Evolutionary conservation across 2,329 filamentous ascomycete species (phyloP).

Genomic region (Colletotrichum shisoi): DNA sequence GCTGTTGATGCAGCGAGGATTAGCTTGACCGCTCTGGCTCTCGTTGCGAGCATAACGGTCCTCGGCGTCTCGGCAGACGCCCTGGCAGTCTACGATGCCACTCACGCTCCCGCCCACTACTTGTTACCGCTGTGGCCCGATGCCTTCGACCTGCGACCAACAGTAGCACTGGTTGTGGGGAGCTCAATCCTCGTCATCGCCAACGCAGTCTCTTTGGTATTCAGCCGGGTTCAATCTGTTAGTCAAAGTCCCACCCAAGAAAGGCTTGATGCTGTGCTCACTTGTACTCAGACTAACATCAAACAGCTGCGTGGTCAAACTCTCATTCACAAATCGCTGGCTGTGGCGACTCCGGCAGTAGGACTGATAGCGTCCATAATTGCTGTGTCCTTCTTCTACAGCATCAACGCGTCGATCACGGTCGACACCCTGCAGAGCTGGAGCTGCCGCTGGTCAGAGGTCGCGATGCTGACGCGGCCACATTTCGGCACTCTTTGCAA

Average conservation of each 20-base stretch:
- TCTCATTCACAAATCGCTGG: constrained; percentile 37
- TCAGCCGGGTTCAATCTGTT: constrained; percentile 60
- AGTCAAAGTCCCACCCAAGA: constrained; percentile 44
- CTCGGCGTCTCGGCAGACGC: constrained; percentile 64
- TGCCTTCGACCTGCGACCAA: constrained; percentile 65
- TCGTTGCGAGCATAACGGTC: constrained; percentile 61
- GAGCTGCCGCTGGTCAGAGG: constrained; percentile 66
- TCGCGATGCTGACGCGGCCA: constrained; percentile 62
- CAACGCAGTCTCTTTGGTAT: constrained; percentile 58
- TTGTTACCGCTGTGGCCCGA: constrained; percentile 66
- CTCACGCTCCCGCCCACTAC: constrained; percentile 57
- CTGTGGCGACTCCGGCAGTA: constrained; percentile 45
- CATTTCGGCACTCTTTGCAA: constrained; percentile 65
- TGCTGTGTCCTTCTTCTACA: constrained; percentile 65
- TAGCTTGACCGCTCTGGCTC: constrained; percentile 58
- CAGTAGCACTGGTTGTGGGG: constrained; percentile 62
- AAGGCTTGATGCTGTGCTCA: not conserved
- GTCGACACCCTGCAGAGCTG: constrained; percentile 67
- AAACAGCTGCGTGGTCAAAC: constrained; percentile 28
- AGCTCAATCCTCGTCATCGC: constrained; percentile 59
- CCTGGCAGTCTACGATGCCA: constrained; percentile 63
- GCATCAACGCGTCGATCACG: constrained; percentile 60
- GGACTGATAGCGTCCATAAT: constrained; percentile 56
- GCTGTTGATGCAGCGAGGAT: constrained; percentile 56
- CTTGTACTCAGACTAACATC: constrained; percentile 7